Evolutionary conservation across 164 flowering plant genomes (phyloP), one percentile per base, ranked within the genome.

Genomic region (Brasenia schreberi): DNA sequence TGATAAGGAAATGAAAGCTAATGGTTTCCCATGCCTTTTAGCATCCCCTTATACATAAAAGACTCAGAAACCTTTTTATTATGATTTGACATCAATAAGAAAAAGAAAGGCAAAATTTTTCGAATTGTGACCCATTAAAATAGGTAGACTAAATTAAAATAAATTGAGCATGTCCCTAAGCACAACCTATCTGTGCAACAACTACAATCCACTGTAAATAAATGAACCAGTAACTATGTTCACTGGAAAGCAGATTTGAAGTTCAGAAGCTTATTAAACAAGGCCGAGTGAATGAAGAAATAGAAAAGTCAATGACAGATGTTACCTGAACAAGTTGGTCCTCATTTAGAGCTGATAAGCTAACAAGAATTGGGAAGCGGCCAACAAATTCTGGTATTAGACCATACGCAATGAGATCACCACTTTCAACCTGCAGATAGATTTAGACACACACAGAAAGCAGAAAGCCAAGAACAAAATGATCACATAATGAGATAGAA

Each of bases 361-460:
- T 90, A 76, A 90, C 97, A 67, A 95, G 73, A 72, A 95, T 81
- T 9, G 99, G 99, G 77, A 95, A 92, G 61, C 99, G 97, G 42
- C 99, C 99, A 75, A 92, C 79, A 77, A 95, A 95, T 74, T 95
- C 99, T 67, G 99, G 99, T 76, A 95, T 92, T 53, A 95, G 91
- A 44, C 99, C 99, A 76, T 89, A 90, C 44, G 97, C 83, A 66
- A 90, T 86, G 60, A 95, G 92, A 81, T 95, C 99, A 65, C 88
- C 76, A 78, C 99, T 89, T 78, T 95, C 99, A 70, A 90, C 97
- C 99, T 95, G 89, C 61, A 80, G 12, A 49, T 49, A 49, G 56
- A 14, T 49, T 49, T 14, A 6, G 56, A 49, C 16, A 9, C 10
- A 45, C 7, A 9, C 56, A 49, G 56, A 49, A 49, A 49, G 56